Evolutionary conservation across 2,329 filamentous ascomycete species (phyloP).

Genomic region (Colletotrichum sp.): DNA sequence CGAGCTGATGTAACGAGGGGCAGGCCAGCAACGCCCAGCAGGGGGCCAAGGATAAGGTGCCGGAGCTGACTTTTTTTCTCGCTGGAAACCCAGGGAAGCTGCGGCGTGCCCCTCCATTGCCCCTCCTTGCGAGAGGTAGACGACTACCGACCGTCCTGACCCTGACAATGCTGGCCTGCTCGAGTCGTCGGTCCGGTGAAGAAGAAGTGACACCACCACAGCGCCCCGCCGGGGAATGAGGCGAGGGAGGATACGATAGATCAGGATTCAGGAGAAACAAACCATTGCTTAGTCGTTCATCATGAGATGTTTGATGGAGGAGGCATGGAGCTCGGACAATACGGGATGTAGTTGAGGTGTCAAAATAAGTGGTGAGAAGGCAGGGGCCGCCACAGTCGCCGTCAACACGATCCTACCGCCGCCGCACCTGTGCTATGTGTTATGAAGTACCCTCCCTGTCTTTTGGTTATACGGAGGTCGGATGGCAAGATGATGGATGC

Average conservation of each 20-base stretch:
- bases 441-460: too few species aligned
- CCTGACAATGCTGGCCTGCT: background rate
- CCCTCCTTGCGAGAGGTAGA: background rate
- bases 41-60: constrained; percentile 15
- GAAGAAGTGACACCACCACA: background rate
- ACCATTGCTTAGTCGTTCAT: background rate
- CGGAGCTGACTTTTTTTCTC: constrained; percentile 18
- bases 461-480: background rate
- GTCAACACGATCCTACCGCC: background rate
- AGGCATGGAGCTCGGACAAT: background rate
- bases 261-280: background rate
- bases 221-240: background rate
- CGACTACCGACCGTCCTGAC: background rate
- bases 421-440: too few species aligned
- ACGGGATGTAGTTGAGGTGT: constrained; percentile 1
- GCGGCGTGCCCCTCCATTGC: constrained; percentile 17
- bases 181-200: constrained; percentile 3
- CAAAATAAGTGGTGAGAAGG: background rate
- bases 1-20: constrained; percentile 19
- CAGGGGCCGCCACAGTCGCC: background rate
- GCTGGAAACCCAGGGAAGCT: constrained; percentile 11
- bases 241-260: background rate
- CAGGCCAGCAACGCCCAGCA: constrained; percentile 3
- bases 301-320: background rate
- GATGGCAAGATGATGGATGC: background rate